These are phyloP conservation scores for Aspergillaceae sp. DNA, from an alignment of 2,329 filamentous ascomycete species.

Conservation along the genomic window DNA sequence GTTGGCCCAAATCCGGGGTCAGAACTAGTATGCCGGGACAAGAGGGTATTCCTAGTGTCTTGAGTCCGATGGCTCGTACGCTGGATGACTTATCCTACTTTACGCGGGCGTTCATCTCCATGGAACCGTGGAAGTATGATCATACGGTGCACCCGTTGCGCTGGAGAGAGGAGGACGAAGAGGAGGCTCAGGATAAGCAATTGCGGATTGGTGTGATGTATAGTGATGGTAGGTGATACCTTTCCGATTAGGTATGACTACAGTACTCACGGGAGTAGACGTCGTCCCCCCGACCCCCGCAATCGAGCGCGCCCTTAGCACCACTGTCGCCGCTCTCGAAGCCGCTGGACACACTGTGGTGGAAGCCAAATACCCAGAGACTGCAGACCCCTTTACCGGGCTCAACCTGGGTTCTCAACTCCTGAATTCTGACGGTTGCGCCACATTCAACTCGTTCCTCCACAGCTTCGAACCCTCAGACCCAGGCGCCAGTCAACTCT, in stretches of 20 bases:
- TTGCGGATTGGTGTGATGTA: slow-evolving; percentile 68
- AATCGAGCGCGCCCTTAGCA: slow-evolving; percentile 65
- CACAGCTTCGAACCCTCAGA: slow-evolving; percentile 72
- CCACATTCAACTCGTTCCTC: slow-evolving; percentile 69
- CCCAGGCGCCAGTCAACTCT: slow-evolving; percentile 65
- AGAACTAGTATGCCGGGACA: slow-evolving; percentile 86
- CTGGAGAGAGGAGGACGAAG: slow-evolving; percentile 59
- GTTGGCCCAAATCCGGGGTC: slow-evolving; percentile 80
- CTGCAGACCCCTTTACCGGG: slow-evolving; percentile 68
- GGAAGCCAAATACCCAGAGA: slow-evolving; percentile 56
- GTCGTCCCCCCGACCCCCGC: slow-evolving; percentile 83
- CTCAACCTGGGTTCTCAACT: slow-evolving; percentile 70
- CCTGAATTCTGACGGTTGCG: slow-evolving; percentile 75
- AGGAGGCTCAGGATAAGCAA: slow-evolving; percentile 53
- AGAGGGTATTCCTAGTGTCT: slow-evolving; percentile 80
- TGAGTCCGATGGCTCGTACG: slow-evolving; percentile 85
- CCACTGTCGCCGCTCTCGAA: slow-evolving; percentile 59
- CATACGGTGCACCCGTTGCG: slow-evolving; percentile 74
- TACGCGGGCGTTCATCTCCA: slow-evolving; percentile 64
- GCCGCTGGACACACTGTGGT: slow-evolving; percentile 67
- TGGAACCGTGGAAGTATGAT: slow-evolving; percentile 85
- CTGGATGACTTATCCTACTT: slow-evolving; percentile 78
- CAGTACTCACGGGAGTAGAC: slow-evolving; percentile 25
- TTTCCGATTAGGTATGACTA: background rate
- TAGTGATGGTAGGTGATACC: slow-evolving; percentile 51